phyloP scores from a whole-genome alignment of 176 grass and related monocot genomes.

The Metroxylon sagu region DNA sequence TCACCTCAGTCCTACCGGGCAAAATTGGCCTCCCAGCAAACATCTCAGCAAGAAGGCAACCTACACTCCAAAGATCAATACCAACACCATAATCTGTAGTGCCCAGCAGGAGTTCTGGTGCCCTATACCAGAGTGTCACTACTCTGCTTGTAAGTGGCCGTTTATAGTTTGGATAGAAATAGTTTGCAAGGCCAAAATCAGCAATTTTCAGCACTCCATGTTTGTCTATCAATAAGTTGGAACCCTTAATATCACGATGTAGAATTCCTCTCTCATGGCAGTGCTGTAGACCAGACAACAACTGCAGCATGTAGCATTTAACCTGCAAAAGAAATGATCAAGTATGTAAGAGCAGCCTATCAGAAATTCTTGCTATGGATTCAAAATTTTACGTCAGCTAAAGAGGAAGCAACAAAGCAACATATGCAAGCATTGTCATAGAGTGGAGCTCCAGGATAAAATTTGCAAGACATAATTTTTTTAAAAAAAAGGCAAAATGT shows the following conservation, averaged over 20 bases:
- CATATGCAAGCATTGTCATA: too few relatives aligned
- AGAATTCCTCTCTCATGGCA: constrained; percentile 20
- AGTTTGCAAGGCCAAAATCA: constrained; percentile 22
- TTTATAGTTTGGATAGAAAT: constrained; percentile 5
- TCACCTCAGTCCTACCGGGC: constrained; percentile 18
- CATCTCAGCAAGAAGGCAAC: constrained; percentile 27
- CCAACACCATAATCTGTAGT: constrained; percentile 14
- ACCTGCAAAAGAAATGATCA: constrained; percentile 2
- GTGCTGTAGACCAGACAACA: constrained; percentile 14
- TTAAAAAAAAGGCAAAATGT: too few relatives aligned
- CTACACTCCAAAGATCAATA: constrained; percentile 25
- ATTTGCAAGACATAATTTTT: too few relatives aligned
- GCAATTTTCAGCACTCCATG: constrained; percentile 20
- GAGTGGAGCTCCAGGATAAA: too few relatives aligned
- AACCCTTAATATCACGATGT: constrained; percentile 25
- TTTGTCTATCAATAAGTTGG: constrained; percentile 21
- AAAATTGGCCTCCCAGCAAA: constrained; percentile 18
- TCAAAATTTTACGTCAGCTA: too few relatives aligned
- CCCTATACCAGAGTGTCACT: constrained; percentile 25
- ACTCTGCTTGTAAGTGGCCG: constrained; percentile 16
- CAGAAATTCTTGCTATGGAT: too few relatives aligned
- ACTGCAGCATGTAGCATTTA: constrained; percentile 17
- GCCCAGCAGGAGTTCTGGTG: constrained; percentile 17
- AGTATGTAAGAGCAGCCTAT: too few relatives aligned
- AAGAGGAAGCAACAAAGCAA: too few relatives aligned